Percentiles rank a stretch among this genome's conserved stretches.
Conservation (phyloP, 1,284 basidiomycete genomes). For the Pseudomicrostroma phylloplanum region DNA sequence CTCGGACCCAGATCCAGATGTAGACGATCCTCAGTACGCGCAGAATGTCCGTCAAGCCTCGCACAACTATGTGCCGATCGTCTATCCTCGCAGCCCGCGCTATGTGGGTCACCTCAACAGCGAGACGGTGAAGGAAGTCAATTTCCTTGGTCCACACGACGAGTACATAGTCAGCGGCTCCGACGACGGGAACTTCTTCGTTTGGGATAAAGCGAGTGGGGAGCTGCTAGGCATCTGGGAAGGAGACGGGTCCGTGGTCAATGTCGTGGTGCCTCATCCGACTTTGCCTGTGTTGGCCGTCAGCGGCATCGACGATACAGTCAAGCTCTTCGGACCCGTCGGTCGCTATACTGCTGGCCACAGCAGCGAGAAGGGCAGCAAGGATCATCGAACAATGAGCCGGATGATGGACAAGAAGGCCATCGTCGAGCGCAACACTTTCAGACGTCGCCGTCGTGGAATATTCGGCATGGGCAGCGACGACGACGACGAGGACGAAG, state of each 20-base stretch:
- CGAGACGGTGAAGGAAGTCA: constrained; percentile 85
- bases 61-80: constrained; percentile 55
- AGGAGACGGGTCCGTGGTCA: constrained; percentile 57
- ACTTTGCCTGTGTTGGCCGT: constrained; percentile 70
- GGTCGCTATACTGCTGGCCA: neutral
- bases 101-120: constrained; percentile 74
- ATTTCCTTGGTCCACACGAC: constrained; percentile 71
- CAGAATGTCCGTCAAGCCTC: constrained; percentile 29
- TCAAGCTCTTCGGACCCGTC: constrained; percentile 72
- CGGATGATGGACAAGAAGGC: too few relatives aligned
- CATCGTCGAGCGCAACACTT: too few relatives aligned
- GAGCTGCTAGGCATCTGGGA: constrained; percentile 29
- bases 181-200: constrained; percentile 70
- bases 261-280: constrained; percentile 77
- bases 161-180: constrained; percentile 78
- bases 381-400: too few relatives aligned
- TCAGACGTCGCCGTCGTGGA: too few relatives aligned
- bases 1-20: constrained; percentile 3
- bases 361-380: too few relatives aligned
- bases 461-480: too few relatives aligned
- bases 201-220: constrained; percentile 54
- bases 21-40: constrained; percentile 43
- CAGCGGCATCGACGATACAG: constrained; percentile 78
- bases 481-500: too few relatives aligned
- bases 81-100: constrained; percentile 61